Evolutionary conservation across 306 rosid species (phyloP).

Genomic region (Cucurbita moschata): DNA sequence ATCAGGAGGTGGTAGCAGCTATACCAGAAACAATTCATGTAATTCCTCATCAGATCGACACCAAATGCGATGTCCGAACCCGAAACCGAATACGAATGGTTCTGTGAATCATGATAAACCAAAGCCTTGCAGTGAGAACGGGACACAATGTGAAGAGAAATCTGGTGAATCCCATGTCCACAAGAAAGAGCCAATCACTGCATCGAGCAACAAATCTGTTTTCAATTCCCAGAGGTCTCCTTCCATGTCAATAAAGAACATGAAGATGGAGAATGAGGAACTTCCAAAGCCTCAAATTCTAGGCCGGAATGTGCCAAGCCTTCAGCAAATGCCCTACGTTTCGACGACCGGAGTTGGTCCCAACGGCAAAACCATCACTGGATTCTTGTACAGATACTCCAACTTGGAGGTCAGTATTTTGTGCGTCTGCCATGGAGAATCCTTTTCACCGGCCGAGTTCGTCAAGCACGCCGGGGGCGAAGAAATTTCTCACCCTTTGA

Average conservation of each 20-base stretch:
- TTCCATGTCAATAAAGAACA: conserved; percentile 4
- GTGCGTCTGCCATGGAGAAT: conserved; percentile 81
- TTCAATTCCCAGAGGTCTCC: not conserved
- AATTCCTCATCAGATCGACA: conserved; percentile 17
- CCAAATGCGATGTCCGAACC: not conserved
- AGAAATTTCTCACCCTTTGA: conserved; percentile 43
- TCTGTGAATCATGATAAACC: not conserved
- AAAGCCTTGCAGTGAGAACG: not conserved
- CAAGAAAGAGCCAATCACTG: conserved; percentile 5
- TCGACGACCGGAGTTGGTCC: conserved; percentile 58
- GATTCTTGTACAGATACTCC: conserved; percentile 45
- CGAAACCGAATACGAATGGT: not conserved
- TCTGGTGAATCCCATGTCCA: not conserved
- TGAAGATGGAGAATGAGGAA: conserved; percentile 11
- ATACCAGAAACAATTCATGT: conserved; percentile 34
- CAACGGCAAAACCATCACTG: conserved; percentile 46
- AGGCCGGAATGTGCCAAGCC: not conserved
- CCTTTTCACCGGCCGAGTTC: conserved; percentile 67
- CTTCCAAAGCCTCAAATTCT: conserved; percentile 26
- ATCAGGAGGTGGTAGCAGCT: conserved; percentile 38
- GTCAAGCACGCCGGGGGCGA: conserved; percentile 88
- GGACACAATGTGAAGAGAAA: not conserved
- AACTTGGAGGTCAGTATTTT: conserved; percentile 58
- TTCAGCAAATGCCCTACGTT: conserved; percentile 57
- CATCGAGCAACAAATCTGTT: not conserved